Percentiles rank a stretch among this genome's conserved stretches.
Conservation (phyloP, 2,329 filamentous ascomycete genomes). For the Tolypocladium pustulatum region DNA sequence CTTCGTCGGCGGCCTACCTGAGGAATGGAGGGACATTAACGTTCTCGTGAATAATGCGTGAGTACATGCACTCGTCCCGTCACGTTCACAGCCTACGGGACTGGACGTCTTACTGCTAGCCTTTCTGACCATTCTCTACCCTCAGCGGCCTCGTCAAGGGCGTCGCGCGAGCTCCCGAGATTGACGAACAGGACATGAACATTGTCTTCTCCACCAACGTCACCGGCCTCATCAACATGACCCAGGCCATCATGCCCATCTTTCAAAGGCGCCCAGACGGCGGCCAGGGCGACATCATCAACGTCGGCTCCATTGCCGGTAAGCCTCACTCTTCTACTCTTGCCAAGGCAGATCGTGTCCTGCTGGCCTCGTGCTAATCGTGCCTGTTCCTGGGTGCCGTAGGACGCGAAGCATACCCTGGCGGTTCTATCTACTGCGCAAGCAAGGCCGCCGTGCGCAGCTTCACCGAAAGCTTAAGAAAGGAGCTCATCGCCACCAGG, state of each 20-base stretch:
- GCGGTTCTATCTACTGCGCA: conserved; percentile 86
- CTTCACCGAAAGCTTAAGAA: conserved; percentile 74
- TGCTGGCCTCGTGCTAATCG: neutral
- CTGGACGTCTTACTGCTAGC: neutral
- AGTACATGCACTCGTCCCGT: conserved; percentile 20
- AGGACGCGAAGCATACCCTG: conserved; percentile 70
- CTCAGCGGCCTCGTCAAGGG: conserved; percentile 77
- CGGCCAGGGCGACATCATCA: conserved; percentile 87
- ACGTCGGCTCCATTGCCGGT: conserved; percentile 81
- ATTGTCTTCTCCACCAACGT: conserved; percentile 92
- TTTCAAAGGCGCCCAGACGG: conserved; percentile 68
- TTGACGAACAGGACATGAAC: conserved; percentile 70
- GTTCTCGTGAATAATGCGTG: conserved; percentile 95
- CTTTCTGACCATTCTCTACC: neutral
- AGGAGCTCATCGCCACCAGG: conserved; percentile 69
- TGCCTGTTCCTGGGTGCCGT: neutral
- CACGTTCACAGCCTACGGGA: neutral
- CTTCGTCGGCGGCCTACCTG: conserved; percentile 65
- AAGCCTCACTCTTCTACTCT: neutral
- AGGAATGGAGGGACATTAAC: conserved; percentile 76
- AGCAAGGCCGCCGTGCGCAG: conserved; percentile 81
- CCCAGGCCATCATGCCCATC: conserved; percentile 75
- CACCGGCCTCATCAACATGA: conserved; percentile 91
- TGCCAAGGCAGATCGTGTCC: neutral
- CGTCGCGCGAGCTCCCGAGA: conserved; percentile 74